Conservation (phyloP, 306 rosid genomes). For the Parietaria judaica region DNA sequence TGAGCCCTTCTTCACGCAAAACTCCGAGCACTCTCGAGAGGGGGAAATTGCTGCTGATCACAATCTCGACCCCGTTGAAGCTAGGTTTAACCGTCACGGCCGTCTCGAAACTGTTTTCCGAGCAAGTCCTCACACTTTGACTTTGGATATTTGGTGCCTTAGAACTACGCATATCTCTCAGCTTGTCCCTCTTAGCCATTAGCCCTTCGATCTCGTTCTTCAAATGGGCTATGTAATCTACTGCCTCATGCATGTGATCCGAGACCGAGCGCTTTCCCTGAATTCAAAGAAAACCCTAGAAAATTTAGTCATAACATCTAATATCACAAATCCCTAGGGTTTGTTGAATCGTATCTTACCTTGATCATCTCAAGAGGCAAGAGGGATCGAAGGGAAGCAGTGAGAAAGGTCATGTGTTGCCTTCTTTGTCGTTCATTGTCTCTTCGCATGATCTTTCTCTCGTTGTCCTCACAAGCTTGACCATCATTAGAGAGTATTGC, state of each 20-base stretch:
- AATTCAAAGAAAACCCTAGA: conserved; percentile 25
- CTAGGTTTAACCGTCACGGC: conserved; percentile 16
- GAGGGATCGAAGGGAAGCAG: conserved; percentile 30
- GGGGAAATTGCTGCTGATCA: conserved; percentile 14
- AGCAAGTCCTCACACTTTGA: background rate
- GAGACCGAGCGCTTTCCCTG: conserved; percentile 76
- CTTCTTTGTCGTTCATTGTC: conserved; percentile 42
- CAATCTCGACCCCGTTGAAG: conserved; percentile 23
- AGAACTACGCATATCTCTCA: conserved; percentile 21
- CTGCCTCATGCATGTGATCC: conserved; percentile 57
- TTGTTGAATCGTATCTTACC: conserved; percentile 1
- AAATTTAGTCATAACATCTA: background rate
- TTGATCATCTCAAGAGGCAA: conserved; percentile 31
- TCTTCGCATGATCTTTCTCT: conserved; percentile 33
- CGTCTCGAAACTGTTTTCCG: background rate
- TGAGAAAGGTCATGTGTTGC: conserved; percentile 29
- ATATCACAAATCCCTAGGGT: too few species aligned
- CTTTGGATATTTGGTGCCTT: background rate
- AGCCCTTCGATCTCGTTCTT: conserved; percentile 36
- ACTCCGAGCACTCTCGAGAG: conserved; percentile 27
- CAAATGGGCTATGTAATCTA: conserved; percentile 43
- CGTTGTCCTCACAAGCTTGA: background rate
- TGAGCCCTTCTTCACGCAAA: conserved; percentile 23
- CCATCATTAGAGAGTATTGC: background rate
- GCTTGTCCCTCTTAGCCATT: conserved; percentile 33